Evolutionary conservation across 1,139 yeast genomes (phyloP).

Genomic region (Yamadazyma friedrichii): DNA sequence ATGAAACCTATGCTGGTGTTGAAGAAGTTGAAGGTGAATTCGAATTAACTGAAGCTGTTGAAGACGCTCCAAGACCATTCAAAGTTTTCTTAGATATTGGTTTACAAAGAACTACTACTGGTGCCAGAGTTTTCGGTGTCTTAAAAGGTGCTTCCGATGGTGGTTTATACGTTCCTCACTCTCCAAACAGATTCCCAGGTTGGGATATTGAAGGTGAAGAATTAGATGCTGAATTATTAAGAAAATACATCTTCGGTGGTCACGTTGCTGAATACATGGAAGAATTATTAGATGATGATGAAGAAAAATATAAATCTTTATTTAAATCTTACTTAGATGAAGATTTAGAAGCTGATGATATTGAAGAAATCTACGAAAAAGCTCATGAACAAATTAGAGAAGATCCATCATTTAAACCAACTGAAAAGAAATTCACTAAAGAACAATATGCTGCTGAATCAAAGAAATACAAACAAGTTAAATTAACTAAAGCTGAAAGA

Average conservation of each 20-base stretch:
- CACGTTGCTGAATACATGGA: conserved; percentile 99
- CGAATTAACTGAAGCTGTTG: conserved; percentile 97
- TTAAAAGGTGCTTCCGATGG: conserved; percentile 99
- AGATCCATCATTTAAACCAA: conserved; percentile 89
- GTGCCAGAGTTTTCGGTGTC: conserved; percentile 99
- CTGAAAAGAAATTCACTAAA: conserved; percentile 93
- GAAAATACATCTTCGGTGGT: conserved; percentile 99
- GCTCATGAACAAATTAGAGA: conserved; percentile 97
- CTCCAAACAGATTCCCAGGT: conserved; percentile 99
- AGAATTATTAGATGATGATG: conserved; percentile 99
- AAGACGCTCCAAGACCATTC: conserved; percentile 99
- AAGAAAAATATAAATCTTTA: conserved; percentile 96
- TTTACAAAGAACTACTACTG: conserved; percentile 99
- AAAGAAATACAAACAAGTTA: conserved; percentile 84
- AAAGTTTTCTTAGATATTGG: conserved; percentile 99
- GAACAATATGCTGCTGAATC: conserved; percentile 98
- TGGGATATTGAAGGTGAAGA: conserved; percentile 99
- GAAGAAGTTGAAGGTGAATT: conserved; percentile 99
- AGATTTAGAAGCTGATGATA: conserved; percentile 94
- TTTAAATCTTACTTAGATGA: conserved; percentile 97
- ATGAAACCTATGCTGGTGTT: conserved; percentile 97
- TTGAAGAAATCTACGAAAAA: conserved; percentile 92
- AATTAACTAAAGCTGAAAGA: conserved; percentile 92
- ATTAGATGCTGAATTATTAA: conserved; percentile 94
- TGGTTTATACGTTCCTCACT: conserved; percentile 99